Percentiles rank a stretch among this genome's conserved stretches.
Evolutionary conservation across 2,329 filamentous ascomycete species (phyloP).

Genomic region (Fusarium heterosporum): DNA sequence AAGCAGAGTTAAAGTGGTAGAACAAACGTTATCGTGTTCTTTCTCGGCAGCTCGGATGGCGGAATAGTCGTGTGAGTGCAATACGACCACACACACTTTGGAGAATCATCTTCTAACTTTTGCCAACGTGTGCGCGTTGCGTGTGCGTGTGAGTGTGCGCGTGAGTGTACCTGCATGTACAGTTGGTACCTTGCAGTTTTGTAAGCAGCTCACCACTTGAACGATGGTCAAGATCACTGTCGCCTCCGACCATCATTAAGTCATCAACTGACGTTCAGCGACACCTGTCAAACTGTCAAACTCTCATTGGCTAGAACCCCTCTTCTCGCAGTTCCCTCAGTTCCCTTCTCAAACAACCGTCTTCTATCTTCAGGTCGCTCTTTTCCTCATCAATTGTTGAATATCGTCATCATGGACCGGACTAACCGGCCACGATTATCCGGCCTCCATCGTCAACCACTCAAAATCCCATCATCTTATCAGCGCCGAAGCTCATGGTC

Average conservation of each 20-base stretch:
- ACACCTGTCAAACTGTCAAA: slow-evolving; percentile 2
- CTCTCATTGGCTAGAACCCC: slow-evolving; percentile 24
- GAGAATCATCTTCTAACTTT: not conserved
- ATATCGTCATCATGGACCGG: slow-evolving; percentile 7
- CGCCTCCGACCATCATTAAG: slow-evolving; percentile 11
- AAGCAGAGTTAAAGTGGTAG: not conserved
- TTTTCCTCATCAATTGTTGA: slow-evolving; percentile 1
- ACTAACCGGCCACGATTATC: not conserved
- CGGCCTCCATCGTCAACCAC: not conserved
- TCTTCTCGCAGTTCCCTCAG: slow-evolving; percentile 1
- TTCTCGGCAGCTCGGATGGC: slow-evolving; percentile 12
- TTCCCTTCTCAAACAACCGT: slow-evolving; percentile 4
- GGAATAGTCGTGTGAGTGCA: slow-evolving; percentile 2
- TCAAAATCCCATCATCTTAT: slow-evolving; percentile 4
- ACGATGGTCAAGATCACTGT: slow-evolving; percentile 33
- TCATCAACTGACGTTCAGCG: slow-evolving; percentile 6
- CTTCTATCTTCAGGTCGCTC: not conserved
- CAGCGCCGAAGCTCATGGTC: not conserved
- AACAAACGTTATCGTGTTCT: slow-evolving; percentile 20
- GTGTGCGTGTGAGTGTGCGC: not conserved
- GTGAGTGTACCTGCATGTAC: slow-evolving; percentile 26
- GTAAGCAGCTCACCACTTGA: slow-evolving; percentile 7
- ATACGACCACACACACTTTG: slow-evolving; percentile 9
- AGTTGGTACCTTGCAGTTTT: slow-evolving; percentile 9
- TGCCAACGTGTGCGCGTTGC: slow-evolving; percentile 4